phyloP scores from a whole-genome alignment of 306 rosid genomes.

The Astragalus membranaceus region DNA sequence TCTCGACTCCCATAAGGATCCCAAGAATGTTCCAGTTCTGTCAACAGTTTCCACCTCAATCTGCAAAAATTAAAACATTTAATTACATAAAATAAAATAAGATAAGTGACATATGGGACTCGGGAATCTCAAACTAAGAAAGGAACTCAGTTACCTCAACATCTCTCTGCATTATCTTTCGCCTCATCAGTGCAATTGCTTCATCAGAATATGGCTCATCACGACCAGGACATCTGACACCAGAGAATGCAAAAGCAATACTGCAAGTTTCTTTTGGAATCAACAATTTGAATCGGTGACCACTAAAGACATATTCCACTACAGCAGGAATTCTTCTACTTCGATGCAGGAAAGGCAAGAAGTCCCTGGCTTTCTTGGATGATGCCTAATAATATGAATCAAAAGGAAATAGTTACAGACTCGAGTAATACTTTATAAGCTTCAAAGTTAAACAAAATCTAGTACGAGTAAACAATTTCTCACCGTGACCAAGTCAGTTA shows the following conservation, averaged over 20 bases:
- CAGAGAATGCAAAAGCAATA: constrained; percentile 89
- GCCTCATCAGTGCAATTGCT: constrained; percentile 93
- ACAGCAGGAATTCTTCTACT: constrained; percentile 86
- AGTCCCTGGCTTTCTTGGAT: constrained; percentile 82
- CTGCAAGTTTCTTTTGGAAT: constrained; percentile 98
- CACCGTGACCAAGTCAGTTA: constrained; percentile 79
- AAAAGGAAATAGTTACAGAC: constrained; percentile 10
- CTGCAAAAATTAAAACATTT: constrained; percentile 29
- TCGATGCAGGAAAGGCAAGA: constrained; percentile 83
- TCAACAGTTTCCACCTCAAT: constrained; percentile 95
- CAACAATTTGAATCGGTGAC: constrained; percentile 96
- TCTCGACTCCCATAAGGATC: constrained; percentile 91
- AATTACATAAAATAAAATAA: constrained; percentile 8
- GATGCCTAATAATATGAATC: constrained; percentile 58
- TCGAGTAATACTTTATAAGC: neutral
- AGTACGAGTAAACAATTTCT: constrained; percentile 19
- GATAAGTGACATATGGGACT: constrained; percentile 7
- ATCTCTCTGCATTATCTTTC: constrained; percentile 97
- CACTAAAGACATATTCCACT: constrained; percentile 97
- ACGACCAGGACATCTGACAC: constrained; percentile 97
- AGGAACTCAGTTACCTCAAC: constrained; percentile 61
- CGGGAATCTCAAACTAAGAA: constrained; percentile 1
- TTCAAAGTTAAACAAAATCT: constrained; percentile 6
- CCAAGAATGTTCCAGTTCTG: constrained; percentile 92
- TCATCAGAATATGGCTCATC: constrained; percentile 87